Evolutionary conservation across 495 filamentous ascomycete genomes (phyloP).

Genomic region (Aspergillus cristatus): DNA sequence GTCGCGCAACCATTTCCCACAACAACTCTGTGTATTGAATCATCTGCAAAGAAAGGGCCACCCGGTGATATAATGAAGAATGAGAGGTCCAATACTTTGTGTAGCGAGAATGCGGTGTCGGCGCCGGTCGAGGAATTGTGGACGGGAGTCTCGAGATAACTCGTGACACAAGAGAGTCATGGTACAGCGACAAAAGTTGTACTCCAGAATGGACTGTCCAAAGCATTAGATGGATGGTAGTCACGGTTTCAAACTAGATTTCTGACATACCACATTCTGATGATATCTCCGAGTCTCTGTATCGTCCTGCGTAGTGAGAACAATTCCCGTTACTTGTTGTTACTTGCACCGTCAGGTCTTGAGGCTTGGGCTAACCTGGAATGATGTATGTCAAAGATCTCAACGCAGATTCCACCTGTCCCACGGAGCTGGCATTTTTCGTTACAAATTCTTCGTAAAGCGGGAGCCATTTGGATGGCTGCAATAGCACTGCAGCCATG

Average conservation of each 20-base stretch:
- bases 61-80: constrained; percentile 63
- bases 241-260: constrained; percentile 1
- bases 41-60: constrained; percentile 74
- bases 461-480: constrained; percentile 65
- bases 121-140: constrained; percentile 36
- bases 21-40: constrained; percentile 88
- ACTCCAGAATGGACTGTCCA: constrained; percentile 66
- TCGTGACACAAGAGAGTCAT: constrained; percentile 77
- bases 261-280: constrained; percentile 64
- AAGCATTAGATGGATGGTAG: constrained; percentile 2
- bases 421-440: constrained; percentile 83
- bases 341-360: not conserved
- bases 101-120: constrained; percentile 77
- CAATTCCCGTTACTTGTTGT: not conserved
- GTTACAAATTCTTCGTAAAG: constrained; percentile 89
- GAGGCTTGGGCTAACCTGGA: constrained; percentile 48
- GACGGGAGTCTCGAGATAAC: constrained; percentile 43
- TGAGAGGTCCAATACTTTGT: constrained; percentile 79
- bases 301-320: constrained; percentile 55
- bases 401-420: constrained; percentile 86
- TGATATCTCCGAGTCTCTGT: constrained; percentile 85
- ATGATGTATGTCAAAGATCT: constrained; percentile 92
- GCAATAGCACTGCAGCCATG: constrained; percentile 28
- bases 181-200: constrained; percentile 86
- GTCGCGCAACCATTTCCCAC: constrained; percentile 79